These are phyloP conservation scores for Globisporangium spinosum DNA, from an alignment of 352 stramenopile species.

Conservation along the genomic window DNA sequence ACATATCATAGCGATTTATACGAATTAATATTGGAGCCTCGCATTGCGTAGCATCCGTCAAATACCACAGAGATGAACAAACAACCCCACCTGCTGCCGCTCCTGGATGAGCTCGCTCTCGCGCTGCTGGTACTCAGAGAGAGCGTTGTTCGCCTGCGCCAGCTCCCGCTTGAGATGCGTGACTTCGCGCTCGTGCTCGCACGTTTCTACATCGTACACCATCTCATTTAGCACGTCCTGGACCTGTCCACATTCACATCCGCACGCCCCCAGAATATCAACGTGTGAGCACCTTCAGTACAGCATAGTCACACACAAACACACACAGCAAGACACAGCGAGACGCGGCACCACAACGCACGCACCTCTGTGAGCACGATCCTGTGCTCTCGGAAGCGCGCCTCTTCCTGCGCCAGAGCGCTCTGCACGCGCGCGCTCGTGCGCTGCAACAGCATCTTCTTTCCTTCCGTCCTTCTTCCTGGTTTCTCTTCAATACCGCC, in stretches of 20 bases:
- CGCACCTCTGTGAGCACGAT: slow-evolving; percentile 44
- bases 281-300: not conserved
- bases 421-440: slow-evolving; percentile 31
- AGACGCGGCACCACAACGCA: not conserved
- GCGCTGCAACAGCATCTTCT: slow-evolving; percentile 32
- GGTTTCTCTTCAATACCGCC: slow-evolving; percentile 5
- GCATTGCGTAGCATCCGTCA: no score
- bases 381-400: slow-evolving; percentile 35
- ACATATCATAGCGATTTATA: not conserved
- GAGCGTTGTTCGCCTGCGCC: slow-evolving; percentile 21
- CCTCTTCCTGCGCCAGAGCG: slow-evolving; percentile 43
- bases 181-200: slow-evolving; percentile 53
- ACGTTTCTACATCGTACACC: slow-evolving; percentile 80
- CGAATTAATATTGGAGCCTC: not conserved
- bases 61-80: not conserved
- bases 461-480: not conserved
- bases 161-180: slow-evolving; percentile 36
- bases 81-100: slow-evolving; percentile 43
- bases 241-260: slow-evolving; percentile 30
- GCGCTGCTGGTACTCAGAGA: slow-evolving; percentile 53
- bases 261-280: not conserved
- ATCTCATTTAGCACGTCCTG: slow-evolving; percentile 71
- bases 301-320: not conserved
- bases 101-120: slow-evolving; percentile 60
- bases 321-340: slow-evolving; percentile 1